Percentiles rank a stretch among this genome's conserved stretches.
phyloP scores from a whole-genome alignment of 2,329 filamentous ascomycete species.

The Colletotrichum sp. region DNA sequence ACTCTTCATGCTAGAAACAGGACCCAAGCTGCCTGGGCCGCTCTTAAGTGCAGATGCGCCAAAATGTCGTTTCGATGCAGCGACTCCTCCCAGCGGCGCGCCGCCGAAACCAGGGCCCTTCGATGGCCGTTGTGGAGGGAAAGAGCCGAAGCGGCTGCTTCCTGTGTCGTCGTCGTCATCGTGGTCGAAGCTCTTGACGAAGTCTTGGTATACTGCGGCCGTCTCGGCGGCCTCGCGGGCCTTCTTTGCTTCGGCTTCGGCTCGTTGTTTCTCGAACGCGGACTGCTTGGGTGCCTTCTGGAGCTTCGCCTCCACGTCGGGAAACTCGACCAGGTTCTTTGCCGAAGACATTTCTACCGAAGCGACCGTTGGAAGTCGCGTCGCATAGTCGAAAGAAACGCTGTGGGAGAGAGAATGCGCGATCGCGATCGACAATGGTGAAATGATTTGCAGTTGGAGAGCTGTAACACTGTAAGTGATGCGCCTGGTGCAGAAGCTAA shows the following conservation, averaged over 20 bases:
- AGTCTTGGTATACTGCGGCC: constrained; percentile 84
- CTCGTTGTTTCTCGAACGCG: constrained; percentile 85
- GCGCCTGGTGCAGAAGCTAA: neutral
- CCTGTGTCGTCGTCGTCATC: constrained; percentile 57
- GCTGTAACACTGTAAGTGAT: neutral
- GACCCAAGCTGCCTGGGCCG: constrained; percentile 68
- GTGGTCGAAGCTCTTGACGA: constrained; percentile 79
- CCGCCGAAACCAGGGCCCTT: constrained; percentile 30
- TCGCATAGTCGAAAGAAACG: neutral
- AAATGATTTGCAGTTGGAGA: neutral
- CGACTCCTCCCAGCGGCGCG: constrained; percentile 26
- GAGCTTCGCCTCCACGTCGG: constrained; percentile 78
- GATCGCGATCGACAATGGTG: neutral
- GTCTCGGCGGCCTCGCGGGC: constrained; percentile 85
- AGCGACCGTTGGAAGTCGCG: neutral
- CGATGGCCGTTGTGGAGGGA: neutral
- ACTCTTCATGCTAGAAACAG: constrained; percentile 58
- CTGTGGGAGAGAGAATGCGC: no score
- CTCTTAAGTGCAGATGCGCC: constrained; percentile 61
- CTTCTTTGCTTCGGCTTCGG: constrained; percentile 88
- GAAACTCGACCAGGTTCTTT: constrained; percentile 63
- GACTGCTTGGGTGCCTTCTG: constrained; percentile 84
- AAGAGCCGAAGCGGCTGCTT: constrained; percentile 16
- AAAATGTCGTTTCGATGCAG: constrained; percentile 67
- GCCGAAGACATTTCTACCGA: constrained; percentile 48